These are phyloP conservation scores for Aureobasidium sp. DNA, from an alignment of 2,329 filamentous ascomycete species.

Conservation along the genomic window DNA sequence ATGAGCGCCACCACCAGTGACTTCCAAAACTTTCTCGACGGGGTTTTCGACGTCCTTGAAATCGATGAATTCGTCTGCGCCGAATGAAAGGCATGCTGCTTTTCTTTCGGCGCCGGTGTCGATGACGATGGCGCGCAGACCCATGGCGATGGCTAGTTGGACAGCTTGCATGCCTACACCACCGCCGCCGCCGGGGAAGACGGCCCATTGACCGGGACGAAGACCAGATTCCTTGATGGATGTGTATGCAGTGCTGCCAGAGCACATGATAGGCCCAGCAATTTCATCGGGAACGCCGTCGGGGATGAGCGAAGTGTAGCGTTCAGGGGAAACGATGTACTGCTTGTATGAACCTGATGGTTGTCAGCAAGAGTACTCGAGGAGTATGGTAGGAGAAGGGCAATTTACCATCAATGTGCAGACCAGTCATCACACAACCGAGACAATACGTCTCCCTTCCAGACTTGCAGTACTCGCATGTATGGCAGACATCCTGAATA, in stretches of 20 bases:
- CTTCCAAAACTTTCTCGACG: slow-evolving; percentile 38
- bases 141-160: slow-evolving; percentile 49
- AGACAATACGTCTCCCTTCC: slow-evolving; percentile 49
- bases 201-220: slow-evolving; percentile 47
- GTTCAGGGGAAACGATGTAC: slow-evolving; percentile 50
- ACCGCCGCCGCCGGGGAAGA: slow-evolving; percentile 51
- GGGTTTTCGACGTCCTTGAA: slow-evolving; percentile 39
- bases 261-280: slow-evolving; percentile 57
- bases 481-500: slow-evolving; percentile 45
- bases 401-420: slow-evolving; percentile 30
- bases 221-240: slow-evolving; percentile 47
- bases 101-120: slow-evolving; percentile 46
- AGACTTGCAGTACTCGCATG: slow-evolving; percentile 45
- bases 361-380: background rate
- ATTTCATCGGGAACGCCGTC: slow-evolving; percentile 48
- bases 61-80: slow-evolving; percentile 52
- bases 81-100: slow-evolving; percentile 41
- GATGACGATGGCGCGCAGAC: slow-evolving; percentile 50
- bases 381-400: too few relatives aligned
- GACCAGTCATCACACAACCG: slow-evolving; percentile 40
- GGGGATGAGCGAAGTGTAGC: slow-evolving; percentile 49
- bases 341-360: slow-evolving; percentile 49
- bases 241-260: slow-evolving; percentile 51
- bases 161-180: slow-evolving; percentile 54
- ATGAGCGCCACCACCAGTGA: slow-evolving; percentile 43